phyloP scores from a whole-genome alignment of 805 yeast species.

The Hanseniaspora valbyensis region DNA sequence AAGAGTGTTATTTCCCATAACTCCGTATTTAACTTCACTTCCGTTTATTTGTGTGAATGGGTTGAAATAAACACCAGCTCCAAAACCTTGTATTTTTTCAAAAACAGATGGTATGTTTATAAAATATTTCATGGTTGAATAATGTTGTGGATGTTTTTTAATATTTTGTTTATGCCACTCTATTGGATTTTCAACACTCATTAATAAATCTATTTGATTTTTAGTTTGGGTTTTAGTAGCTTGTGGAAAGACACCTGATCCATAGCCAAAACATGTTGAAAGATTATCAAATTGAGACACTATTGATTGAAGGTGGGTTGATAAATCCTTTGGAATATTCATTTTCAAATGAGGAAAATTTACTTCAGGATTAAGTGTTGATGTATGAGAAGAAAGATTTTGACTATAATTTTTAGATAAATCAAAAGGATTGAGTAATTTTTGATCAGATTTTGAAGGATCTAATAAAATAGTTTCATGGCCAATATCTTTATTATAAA shows the following conservation, averaged over 20 bases:
- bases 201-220: constrained; percentile 74
- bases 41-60: constrained; percentile 66
- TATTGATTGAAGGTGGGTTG: neutral
- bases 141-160: constrained; percentile 58
- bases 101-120: constrained; percentile 30
- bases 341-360: neutral
- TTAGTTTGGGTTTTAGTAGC: neutral
- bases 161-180: constrained; percentile 72
- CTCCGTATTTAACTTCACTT: constrained; percentile 70
- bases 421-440: neutral
- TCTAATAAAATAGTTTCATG: no score
- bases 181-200: constrained; percentile 62
- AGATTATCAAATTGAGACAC: constrained; percentile 1
- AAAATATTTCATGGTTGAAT: constrained; percentile 50
- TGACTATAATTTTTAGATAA: neutral
- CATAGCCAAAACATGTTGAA: constrained; percentile 11
- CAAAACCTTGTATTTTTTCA: constrained; percentile 46
- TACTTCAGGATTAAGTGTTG: neutral
- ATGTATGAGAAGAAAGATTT: no score
- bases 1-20: constrained; percentile 52
- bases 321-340: constrained; percentile 3
- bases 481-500: no score
- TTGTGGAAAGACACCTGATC: constrained; percentile 15
- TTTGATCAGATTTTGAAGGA: no score
- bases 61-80: constrained; percentile 89